phyloP scores from a whole-genome alignment of 805 yeast genomes.

The Candida insectalens region DNA sequence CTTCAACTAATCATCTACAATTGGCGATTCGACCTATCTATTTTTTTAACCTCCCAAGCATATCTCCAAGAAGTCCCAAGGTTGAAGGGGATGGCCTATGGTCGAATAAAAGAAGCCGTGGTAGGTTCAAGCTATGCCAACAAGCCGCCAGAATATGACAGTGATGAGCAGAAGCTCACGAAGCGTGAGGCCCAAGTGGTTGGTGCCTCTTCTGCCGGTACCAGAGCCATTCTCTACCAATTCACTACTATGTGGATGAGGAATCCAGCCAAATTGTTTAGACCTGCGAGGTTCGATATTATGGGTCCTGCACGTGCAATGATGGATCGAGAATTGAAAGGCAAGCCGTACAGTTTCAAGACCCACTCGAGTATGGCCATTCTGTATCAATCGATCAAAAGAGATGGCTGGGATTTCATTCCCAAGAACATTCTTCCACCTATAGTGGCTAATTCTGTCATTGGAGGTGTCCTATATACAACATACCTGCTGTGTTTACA shows the following conservation, averaged over 20 bases:
- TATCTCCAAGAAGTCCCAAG: too few relatives aligned
- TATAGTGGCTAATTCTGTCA: conserved; percentile 75
- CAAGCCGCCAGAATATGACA: too few relatives aligned
- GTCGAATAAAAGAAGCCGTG: too few relatives aligned
- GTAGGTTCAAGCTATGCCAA: too few relatives aligned
- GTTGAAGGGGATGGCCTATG: too few relatives aligned
- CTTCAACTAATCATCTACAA: not conserved
- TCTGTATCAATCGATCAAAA: conserved; percentile 55
- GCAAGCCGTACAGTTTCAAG: conserved; percentile 41
- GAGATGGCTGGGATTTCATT: conserved; percentile 79
- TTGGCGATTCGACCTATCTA: too few relatives aligned
- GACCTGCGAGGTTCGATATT: conserved; percentile 88
- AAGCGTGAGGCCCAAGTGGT: conserved; percentile 37
- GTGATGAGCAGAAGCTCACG: not conserved
- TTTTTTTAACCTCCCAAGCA: too few relatives aligned
- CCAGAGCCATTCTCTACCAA: conserved; percentile 76
- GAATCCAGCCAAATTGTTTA: conserved; percentile 74
- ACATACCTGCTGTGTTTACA: conserved; percentile 58
- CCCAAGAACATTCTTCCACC: conserved; percentile 88
- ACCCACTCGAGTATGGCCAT: conserved; percentile 79
- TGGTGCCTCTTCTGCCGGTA: conserved; percentile 77
- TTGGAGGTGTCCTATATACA: conserved; percentile 79
- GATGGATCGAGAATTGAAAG: conserved; percentile 33
- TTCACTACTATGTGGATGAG: conserved; percentile 68
- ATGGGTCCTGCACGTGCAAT: conserved; percentile 55